A percentile compares a stretch with the other conserved stretches of the same genome.
These are phyloP conservation scores for Colletotrichum noveboracense DNA, from an alignment of 2,329 filamentous ascomycete species.

Conservation along the genomic window DNA sequence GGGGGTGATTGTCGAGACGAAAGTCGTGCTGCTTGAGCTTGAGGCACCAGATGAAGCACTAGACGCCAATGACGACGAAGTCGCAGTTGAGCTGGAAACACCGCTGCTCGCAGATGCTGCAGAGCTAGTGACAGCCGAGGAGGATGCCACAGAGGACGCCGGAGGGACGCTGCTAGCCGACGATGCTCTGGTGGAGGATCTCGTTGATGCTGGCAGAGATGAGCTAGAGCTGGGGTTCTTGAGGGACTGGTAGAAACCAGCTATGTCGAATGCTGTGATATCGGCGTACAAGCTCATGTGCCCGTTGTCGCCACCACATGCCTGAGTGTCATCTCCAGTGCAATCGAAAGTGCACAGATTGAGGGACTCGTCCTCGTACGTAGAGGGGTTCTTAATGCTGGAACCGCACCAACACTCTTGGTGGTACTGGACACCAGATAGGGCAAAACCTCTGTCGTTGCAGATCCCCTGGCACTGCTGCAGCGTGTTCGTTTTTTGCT, in stretches of 20 bases:
- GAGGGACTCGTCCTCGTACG: conserved; percentile 27
- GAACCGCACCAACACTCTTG: conserved; percentile 36
- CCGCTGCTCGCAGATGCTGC: neutral
- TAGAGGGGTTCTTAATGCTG: conserved; percentile 25
- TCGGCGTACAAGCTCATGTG: conserved; percentile 38
- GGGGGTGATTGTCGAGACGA: conserved; percentile 5
- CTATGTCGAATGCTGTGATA: conserved; percentile 29
- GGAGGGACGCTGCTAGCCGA: conserved; percentile 13
- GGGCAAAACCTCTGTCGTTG: conserved; percentile 30
- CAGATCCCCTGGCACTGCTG: conserved; percentile 37
- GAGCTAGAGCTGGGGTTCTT: conserved; percentile 10
- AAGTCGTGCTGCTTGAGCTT: conserved; percentile 2
- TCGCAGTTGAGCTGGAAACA: neutral
- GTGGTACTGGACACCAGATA: conserved; percentile 39
- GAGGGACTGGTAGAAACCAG: conserved; percentile 22
- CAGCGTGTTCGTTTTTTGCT: conserved; percentile 33
- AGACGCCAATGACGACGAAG: neutral
- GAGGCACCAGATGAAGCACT: neutral
- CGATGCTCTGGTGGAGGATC: neutral
- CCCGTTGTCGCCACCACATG: conserved; percentile 34
- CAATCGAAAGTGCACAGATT: conserved; percentile 34
- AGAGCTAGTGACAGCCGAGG: neutral
- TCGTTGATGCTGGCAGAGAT: neutral
- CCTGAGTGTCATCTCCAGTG: conserved; percentile 30
- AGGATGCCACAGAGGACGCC: neutral